Evolutionary conservation across 129 eudicot species (phyloP).

Genomic region (Ambrosia trifida): DNA sequence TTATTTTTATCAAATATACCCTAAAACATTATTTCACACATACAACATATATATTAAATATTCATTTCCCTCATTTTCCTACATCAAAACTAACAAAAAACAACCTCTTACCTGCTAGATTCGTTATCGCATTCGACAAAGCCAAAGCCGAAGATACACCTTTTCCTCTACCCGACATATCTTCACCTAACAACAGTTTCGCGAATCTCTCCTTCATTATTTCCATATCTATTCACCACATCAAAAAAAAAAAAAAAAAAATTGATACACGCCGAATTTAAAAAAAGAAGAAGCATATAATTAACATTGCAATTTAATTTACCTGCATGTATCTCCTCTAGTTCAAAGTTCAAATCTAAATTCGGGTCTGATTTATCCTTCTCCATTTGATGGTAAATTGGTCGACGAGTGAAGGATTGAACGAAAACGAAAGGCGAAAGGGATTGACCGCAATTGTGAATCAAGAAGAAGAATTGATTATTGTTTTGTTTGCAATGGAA

Average conservation of each 20-base stretch:
- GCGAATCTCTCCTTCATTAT: slow-evolving; percentile 85
- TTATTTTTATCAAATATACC: too few relatives aligned
- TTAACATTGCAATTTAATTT: background rate
- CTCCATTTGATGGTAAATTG: slow-evolving; percentile 30
- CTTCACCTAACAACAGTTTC: slow-evolving; percentile 95
- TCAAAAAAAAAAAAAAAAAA: background rate
- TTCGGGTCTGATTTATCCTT: slow-evolving; percentile 27
- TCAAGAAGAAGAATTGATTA: slow-evolving; percentile 14
- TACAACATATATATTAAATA: too few relatives aligned
- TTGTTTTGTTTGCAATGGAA: slow-evolving; percentile 20
- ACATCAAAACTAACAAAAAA: background rate
- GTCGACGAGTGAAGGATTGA: slow-evolving; percentile 39
- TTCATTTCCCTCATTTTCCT: background rate
- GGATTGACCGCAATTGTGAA: background rate
- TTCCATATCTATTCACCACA: slow-evolving; percentile 56
- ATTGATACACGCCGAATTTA: background rate
- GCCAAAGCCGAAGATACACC: slow-evolving; percentile 95
- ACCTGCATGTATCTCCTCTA: slow-evolving; percentile 36
- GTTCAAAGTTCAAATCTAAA: slow-evolving; percentile 34
- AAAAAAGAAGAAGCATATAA: background rate
- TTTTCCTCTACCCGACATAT: slow-evolving; percentile 98
- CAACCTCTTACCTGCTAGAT: slow-evolving; percentile 68
- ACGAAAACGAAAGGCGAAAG: background rate
- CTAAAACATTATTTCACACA: too few relatives aligned
- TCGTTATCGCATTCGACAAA: slow-evolving; percentile 93